Base-by-base conservation (phyloP, 192 early-diverging fungal genomes). In the Backusella tuberculispora region DNA sequence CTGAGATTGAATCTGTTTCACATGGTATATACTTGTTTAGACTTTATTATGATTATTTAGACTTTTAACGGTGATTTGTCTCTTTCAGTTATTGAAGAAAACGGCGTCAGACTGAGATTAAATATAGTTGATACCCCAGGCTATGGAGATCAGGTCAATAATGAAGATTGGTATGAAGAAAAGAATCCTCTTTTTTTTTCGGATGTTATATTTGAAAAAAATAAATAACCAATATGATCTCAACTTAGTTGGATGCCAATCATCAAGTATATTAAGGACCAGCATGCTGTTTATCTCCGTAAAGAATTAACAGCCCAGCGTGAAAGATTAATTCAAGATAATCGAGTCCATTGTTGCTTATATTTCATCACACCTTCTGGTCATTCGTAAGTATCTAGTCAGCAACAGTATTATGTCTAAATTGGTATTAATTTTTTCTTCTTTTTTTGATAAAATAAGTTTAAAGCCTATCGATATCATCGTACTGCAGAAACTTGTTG, bases 111-210 rank as follows among this genome's bases (percentile, higher is more conserved):
- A 67, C 88, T 98, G 81, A 92, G 90, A 85, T 88, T 99, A 76
- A 98, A 96, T 74, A 95, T 99, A 79, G 94, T 97, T 48, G 98
- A 99, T 79, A 99, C 98, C 66, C 98, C 98, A 50, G 98, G 98
- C 53, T 99, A 94, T 75, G 97, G 95, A 74, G 98, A 99, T 86
- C 95, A 97, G 85, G 96, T 97, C 76, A 98, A 99, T 89, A 99
- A 99, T 87, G 97, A 98, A 78, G 89, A 93, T 73, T 98, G 98
- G 94, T 94, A 77, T 71, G 82, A 69, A 9, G 40, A 41, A 43
- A 46, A 26, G 38, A 47, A 53, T 24, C 17, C 34, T 10, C 47
- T 3, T 63, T 24, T 40, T 4, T 40, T 37, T 41, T 17, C n/a
- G 14, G 13, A 6, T 34, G 64, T 17, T 12, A 13, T 66, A 17